phyloP scores from a whole-genome alignment of 345 rosid genomes.

The Balakata baccata region DNA sequence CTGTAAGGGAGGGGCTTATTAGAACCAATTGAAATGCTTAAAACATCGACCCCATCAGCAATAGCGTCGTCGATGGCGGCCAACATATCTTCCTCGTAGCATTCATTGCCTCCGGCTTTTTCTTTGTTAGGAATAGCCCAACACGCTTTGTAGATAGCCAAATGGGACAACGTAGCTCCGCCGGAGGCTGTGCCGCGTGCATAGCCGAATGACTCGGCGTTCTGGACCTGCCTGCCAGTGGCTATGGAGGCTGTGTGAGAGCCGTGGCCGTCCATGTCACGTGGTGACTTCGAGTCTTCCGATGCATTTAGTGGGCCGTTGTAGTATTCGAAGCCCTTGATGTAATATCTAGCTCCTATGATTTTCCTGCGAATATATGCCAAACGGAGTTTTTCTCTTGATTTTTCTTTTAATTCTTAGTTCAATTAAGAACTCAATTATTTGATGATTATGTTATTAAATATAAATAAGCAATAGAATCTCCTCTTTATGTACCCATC shows the following conservation, averaged over 20 bases:
- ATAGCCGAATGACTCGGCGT: conserved; percentile 51
- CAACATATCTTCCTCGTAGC: conserved; percentile 64
- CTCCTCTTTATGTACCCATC: neutral
- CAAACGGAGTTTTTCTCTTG: no score
- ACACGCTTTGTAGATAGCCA: conserved; percentile 77
- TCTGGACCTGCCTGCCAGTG: conserved; percentile 45
- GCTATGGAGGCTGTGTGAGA: conserved; percentile 81
- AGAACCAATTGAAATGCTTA: conserved; percentile 68
- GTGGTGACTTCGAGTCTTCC: conserved; percentile 58
- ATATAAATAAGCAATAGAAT: no score
- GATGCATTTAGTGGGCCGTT: conserved; percentile 49
- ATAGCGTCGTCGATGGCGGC: conserved; percentile 85
- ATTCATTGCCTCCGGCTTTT: conserved; percentile 45
- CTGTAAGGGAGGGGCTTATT: conserved; percentile 5
- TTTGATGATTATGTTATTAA: no score
- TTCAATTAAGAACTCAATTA: no score
- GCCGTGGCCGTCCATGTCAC: conserved; percentile 83
- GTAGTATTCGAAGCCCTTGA: conserved; percentile 45
- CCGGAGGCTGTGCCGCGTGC: conserved; percentile 70
- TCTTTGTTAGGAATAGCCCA: conserved; percentile 60
- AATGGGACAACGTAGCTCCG: conserved; percentile 71
- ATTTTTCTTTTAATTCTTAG: no score
- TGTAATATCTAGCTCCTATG: conserved; percentile 75
- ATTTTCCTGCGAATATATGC: conserved; percentile 47
- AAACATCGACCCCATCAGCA: conserved; percentile 64